Base-by-base conservation (phyloP, 1,284 basidiomycete genomes). In the Apiotrichum laibachii region DNA sequence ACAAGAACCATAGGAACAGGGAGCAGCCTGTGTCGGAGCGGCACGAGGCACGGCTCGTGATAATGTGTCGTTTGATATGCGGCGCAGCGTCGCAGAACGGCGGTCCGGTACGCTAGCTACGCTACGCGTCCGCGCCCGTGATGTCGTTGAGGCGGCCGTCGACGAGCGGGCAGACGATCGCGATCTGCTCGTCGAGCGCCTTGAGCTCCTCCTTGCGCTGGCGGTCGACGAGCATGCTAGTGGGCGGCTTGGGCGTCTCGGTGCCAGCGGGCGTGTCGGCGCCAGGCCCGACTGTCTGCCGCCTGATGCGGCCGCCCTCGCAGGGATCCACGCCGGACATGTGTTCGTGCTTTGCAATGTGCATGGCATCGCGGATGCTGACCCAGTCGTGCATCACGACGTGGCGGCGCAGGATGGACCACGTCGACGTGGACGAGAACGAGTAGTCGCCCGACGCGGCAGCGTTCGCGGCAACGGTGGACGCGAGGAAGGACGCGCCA, bases 301-400 rank as follows among this genome's bases (percentile, higher is more conserved):
- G 50, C 22, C 61, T 46, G 21, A 64, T 18, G 19, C 54, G 13
- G 31, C 48, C 74, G 52, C 89, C 88, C 66, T 91, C 84, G 67
- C 85, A 88, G 51, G 82, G 82, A 72, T 93, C 90, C 0, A 92
- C 85, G 6, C 69, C 71, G 61, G 83, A 85, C 89, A 92, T 91
- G 70, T 92, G 86, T 71, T 92, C 88, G 49, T 83, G 80, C 54
- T 80, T 79, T 4, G 84, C 80, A 22, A 89, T 79, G 52, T 81
- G 80, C 61, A 90, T 77, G 37, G 85, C 84, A 62, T 88, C 85
- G 57, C 80, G 83, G 66, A 84, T 80, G n/a, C 77, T 70, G 55
- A 75, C 81, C 48, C 72, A 74, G 61, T 71, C 70, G 62, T 79
- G 77, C 49, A 81, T 79, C 45, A 85, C 74, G 22, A 82, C 82